Percentiles rank a stretch among this genome's conserved stretches.
Conservation (phyloP, 2,329 filamentous ascomycete genomes). For the Exutisphaerella laricina region DNA sequence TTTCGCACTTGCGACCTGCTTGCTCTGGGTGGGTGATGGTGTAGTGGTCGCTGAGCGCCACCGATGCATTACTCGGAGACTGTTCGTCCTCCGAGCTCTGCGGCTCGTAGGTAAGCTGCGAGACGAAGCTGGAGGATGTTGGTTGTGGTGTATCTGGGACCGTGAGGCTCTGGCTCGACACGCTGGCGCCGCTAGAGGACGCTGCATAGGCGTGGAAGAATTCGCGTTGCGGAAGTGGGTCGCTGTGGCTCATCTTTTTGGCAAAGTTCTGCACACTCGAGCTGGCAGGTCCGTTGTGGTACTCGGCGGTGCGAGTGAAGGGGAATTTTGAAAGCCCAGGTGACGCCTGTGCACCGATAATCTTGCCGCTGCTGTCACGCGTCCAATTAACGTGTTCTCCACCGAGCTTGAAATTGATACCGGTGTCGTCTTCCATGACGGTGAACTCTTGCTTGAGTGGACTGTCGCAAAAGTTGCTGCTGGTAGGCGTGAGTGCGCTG, state of each 20-base stretch:
- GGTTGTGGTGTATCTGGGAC: constrained; percentile 6
- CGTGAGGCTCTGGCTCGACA: not conserved
- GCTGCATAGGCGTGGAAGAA: constrained; percentile 1
- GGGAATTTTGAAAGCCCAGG: constrained; percentile 3
- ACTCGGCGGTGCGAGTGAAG: constrained; percentile 16
- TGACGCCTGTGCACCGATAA: constrained; percentile 1
- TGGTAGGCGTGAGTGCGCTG: too few relatives aligned
- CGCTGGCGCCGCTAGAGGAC: constrained; percentile 4
- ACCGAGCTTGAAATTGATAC: too few relatives aligned
- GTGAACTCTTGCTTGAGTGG: too few relatives aligned
- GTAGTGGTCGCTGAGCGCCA: constrained; percentile 17
- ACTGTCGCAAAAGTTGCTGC: too few relatives aligned
- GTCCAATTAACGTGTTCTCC: constrained; percentile 1
- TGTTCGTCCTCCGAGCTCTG: constrained; percentile 1
- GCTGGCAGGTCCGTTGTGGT: constrained; percentile 9
- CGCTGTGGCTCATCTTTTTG: constrained; percentile 4
- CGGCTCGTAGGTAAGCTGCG: not conserved
- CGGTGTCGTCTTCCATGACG: too few relatives aligned
- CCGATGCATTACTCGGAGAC: constrained; percentile 6
- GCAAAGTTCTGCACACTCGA: not conserved
- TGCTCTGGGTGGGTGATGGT: constrained; percentile 10
- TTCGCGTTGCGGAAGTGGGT: constrained; percentile 10
- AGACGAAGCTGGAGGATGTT: constrained; percentile 1
- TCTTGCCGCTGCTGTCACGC: constrained; percentile 4
- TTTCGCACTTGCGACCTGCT: constrained; percentile 7